Evolutionary conservation across 1,284 basidiomycete genomes (phyloP), one percentile per base, ranked within the genome.

Genomic region (Inonotus hispidus): DNA sequence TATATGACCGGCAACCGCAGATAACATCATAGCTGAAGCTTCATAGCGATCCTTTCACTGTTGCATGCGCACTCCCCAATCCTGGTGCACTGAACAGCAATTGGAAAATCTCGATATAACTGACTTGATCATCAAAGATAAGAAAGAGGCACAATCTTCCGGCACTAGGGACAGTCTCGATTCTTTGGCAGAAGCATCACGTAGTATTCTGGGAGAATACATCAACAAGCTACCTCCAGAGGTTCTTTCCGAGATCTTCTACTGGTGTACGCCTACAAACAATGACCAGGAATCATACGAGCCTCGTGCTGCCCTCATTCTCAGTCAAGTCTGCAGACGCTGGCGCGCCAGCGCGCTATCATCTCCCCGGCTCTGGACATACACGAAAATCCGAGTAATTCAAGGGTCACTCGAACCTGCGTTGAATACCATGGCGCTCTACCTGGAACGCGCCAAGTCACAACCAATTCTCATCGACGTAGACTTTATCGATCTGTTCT

Each of bases 291-390:
- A 53, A 10, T 37, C 37, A 23, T 61, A 27, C 23, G 6, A 41
- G 1, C 50, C 56, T 8, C 41, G 29, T 21, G 19, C 35, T 25
- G 47, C 59, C 1, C 56, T 64, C n/a, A 47, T 23, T 3, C 27
- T 64, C n/a, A 52, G 49, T 29, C 63, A 61, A 10, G 63, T 64
- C 21, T 64, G 55, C 19, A 27, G 14, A 8, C 50, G 32, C 50
- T 64, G 63, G 63, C 59, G 63, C 7, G 21, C 25, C 7, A 38
- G 61, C 29, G 19, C 63, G 2, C 25, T 52, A 7, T 14, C 21
- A 8, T 55, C 55, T 52, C 59, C 63, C 10, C 23, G 55, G 14
- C 56, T 64, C 25, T 64, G 63, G 63, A 64, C 59, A n/a, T 64
- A 64, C 52, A 49, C 63, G 14, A 57, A 61, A 35, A n/a, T 64